Base-by-base conservation (phyloP, 2,329 filamentous ascomycete species). In the Aspergillus clavatus region DNA sequence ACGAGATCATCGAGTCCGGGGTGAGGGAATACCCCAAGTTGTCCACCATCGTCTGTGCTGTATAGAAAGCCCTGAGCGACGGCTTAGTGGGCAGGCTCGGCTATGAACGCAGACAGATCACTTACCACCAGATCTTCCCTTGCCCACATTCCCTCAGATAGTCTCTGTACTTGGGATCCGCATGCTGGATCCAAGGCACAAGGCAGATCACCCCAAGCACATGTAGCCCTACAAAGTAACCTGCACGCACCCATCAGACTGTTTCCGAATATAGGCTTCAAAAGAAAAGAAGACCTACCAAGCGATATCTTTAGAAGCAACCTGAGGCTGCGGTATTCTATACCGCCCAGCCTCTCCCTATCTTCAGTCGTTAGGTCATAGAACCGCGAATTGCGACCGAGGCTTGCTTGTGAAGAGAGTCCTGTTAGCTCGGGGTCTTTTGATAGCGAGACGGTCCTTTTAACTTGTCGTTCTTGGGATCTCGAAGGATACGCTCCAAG, bases 11-110 rank as follows among this genome's bases (percentile, higher is more conserved):
- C 2, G 76, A 79, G 42, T 79, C 74, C 0, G 78, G 75, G 0
- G 78, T 76, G 7, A 81, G 65, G 0, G 76, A 77, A 44, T 78
- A 73, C 18, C 78, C 78, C 4, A 79, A 66, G 47, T 80, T 80
- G 42, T 72, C 64, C 11, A 73, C 61, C 65, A 77, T 77, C 0
- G 76, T 79, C 47, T 76, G 73, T 0, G 74, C 65, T 0, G 74
- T 73, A 55, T 72, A 78, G 23, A 77, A 66, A 2, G 68, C 72
- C 73, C 73, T 74, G 36, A 6, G n/a, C 6, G 18, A n/a, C n/a
- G n/a, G n/a, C n/a, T n/a, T n/a, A n/a, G n/a, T n/a, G n/a, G n/a
- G n/a, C n/a, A n/a, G n/a, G n/a, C n/a, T n/a, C n/a, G n/a, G n/a
- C n/a, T n/a, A n/a, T n/a, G n/a, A n/a, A 33, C 10, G n/a, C 29